phyloP scores from a whole-genome alignment of 2,329 filamentous ascomycete genomes.

The Botrytis paeoniae region DNA sequence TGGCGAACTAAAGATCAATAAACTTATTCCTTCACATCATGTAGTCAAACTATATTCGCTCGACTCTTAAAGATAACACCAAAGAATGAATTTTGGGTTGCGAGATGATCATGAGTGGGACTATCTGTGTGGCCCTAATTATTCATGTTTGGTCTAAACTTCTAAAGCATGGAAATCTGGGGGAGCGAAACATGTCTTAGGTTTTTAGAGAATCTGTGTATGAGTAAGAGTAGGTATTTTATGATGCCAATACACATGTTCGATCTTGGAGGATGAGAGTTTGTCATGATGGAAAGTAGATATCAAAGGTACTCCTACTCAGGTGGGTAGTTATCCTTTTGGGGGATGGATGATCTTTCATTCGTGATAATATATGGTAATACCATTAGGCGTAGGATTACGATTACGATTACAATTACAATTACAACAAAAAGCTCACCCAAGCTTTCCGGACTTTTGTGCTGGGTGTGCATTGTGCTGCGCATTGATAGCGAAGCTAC shows the following conservation, averaged over 20 bases:
- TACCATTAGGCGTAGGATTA: background rate
- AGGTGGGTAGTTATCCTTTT: background rate
- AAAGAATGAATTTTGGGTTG: background rate
- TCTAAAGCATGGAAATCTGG: background rate
- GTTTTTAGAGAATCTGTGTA: background rate
- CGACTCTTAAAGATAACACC: background rate
- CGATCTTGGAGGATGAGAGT: background rate
- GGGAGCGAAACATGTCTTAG: background rate
- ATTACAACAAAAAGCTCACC: background rate
- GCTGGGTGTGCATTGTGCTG: background rate
- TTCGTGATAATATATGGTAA: background rate
- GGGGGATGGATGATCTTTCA: background rate
- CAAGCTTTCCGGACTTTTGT: conserved; percentile 7
- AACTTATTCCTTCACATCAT: background rate
- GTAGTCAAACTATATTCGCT: background rate
- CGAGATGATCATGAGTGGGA: background rate
- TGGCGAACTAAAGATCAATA: background rate
- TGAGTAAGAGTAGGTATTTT: background rate
- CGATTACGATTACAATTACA: background rate
- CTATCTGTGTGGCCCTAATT: background rate
- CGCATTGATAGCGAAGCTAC: background rate
- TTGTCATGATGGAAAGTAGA: background rate
- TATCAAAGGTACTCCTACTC: background rate
- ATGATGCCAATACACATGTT: background rate
- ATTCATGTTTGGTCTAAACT: background rate